Base-by-base conservation (phyloP, 2,329 filamentous ascomycete genomes). In the Mycogone perniciosa region DNA sequence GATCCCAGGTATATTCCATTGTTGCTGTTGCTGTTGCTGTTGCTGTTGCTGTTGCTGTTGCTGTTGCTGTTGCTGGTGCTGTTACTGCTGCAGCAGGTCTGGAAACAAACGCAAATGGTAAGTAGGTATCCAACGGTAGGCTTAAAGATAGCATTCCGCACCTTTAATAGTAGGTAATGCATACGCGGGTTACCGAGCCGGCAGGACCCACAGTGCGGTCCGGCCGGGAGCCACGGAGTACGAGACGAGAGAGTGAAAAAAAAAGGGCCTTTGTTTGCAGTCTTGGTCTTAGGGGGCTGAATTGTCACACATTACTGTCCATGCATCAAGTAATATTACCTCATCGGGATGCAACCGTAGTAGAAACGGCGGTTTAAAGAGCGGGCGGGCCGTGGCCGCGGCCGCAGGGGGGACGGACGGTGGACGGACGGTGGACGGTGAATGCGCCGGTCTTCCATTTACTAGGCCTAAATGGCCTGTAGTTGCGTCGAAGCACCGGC, bases 181-280 rank as follows among this genome's bases (percentile, higher is more conserved):
- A 38, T 30, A 9, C 10, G 41, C 30, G 51, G 48, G 51, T 30
- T 53, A 29, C 51, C 31, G 48, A 42, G 37, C 5, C 42, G 42
- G 42, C n/a, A 31, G 33, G 40, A 30, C 34, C 44, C 44, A 52
- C 33, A 48, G 13, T 20, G 44, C 50, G 51, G 51, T 37, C 51
- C 46, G 46, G 50, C 38, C 41, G 46, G 43, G 51, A 49, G 37
- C 37, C 51, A 48, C 46, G 29, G 39, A 46, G 35, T 29, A 42
- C 40, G 20, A 20, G 20, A 20, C 20, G 20, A 20, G 20, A 20
- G 20, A 2, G 20, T 20, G 20, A 20, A 20, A 20, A 20, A 20
- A 20, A 20, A 35, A 8, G 33, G 11, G 33, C 7, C 33, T 35
- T 11, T 7, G 13, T 29, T 26, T 42, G 39, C 13, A 7, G 10